A percentile compares a stretch with the other conserved stretches of the same genome.
phyloP scores from a whole-genome alignment of 2,329 filamentous ascomycete genomes.

The Leptographium radiaticola region DNA sequence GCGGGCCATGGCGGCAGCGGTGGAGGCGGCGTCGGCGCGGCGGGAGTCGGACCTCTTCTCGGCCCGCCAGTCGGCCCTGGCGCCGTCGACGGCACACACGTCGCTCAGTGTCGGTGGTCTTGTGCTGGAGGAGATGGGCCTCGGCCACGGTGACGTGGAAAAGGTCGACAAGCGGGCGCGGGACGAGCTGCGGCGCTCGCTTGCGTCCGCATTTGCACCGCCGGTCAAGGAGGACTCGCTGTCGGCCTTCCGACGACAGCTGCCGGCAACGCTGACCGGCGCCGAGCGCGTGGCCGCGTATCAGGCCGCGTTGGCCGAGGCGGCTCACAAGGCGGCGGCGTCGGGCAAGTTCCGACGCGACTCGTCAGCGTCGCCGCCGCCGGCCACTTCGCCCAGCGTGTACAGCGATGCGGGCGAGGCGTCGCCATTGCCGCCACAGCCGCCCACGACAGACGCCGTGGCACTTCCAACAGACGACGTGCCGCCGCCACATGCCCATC shows the following conservation, averaged over 20 bases:
- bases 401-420: background rate
- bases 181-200: background rate
- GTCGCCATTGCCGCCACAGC: constrained; percentile 5
- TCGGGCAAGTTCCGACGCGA: constrained; percentile 62
- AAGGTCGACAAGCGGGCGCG: background rate
- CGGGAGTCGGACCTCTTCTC: constrained; percentile 27
- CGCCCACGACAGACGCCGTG: background rate
- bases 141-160: background rate
- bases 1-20: constrained; percentile 17
- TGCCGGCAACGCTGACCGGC: constrained; percentile 9
- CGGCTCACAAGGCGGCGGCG: constrained; percentile 61
- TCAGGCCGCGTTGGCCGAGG: constrained; percentile 72
- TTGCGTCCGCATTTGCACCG: background rate
- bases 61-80: constrained; percentile 22
- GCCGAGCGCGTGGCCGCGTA: constrained; percentile 38
- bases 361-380: constrained; percentile 25
- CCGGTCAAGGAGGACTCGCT: background rate
- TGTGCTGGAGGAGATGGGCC: constrained; percentile 5
- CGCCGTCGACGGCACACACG: constrained; percentile 39
- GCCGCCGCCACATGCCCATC: background rate
- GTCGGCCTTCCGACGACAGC: constrained; percentile 3
- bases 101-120: constrained; percentile 26
- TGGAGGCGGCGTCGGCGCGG: constrained; percentile 17
- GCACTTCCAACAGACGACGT: no score
- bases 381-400: constrained; percentile 8